These are phyloP conservation scores for Petasospora fabianii DNA, from an alignment of 1,139 yeast genomes.

Conservation along the genomic window DNA sequence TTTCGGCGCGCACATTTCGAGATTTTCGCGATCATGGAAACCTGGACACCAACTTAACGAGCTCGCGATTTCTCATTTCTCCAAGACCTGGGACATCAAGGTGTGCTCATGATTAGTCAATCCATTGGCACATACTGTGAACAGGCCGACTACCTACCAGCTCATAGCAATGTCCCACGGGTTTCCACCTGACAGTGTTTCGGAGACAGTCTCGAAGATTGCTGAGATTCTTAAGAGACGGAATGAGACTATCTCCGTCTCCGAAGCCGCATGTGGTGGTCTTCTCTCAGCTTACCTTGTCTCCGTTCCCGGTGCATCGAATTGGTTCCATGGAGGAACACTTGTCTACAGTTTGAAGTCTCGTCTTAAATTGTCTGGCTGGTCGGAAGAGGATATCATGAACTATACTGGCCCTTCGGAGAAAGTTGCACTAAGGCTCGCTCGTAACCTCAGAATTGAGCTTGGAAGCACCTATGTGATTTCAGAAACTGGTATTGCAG, in stretches of 20 bases:
- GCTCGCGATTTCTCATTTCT: too few species aligned
- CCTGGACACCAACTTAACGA: background rate
- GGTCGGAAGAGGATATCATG: constrained; percentile 67
- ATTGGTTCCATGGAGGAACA: constrained; percentile 81
- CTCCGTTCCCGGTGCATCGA: constrained; percentile 80
- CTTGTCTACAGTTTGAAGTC: constrained; percentile 74
- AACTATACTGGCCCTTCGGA: constrained; percentile 80
- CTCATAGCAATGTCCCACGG: background rate
- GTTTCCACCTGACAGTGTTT: constrained; percentile 62
- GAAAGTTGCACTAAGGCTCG: constrained; percentile 69
- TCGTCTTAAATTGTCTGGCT: constrained; percentile 70
- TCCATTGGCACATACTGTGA: background rate
- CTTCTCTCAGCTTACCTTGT: constrained; percentile 75
- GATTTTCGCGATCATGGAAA: background rate
- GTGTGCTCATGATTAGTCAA: too few species aligned
- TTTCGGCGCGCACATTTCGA: too few species aligned
- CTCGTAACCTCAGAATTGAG: constrained; percentile 75
- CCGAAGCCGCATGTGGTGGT: constrained; percentile 92
- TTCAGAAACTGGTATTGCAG: constrained; percentile 87
- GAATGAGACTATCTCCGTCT: constrained; percentile 66
- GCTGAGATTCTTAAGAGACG: constrained; percentile 51
- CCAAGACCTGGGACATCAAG: too few species aligned
- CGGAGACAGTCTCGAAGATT: constrained; percentile 49
- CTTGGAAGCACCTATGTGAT: constrained; percentile 78
- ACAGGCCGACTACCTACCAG: background rate